Conservation (phyloP, 1,139 yeast genomes). For the Yamadazyma dendronema region DNA sequence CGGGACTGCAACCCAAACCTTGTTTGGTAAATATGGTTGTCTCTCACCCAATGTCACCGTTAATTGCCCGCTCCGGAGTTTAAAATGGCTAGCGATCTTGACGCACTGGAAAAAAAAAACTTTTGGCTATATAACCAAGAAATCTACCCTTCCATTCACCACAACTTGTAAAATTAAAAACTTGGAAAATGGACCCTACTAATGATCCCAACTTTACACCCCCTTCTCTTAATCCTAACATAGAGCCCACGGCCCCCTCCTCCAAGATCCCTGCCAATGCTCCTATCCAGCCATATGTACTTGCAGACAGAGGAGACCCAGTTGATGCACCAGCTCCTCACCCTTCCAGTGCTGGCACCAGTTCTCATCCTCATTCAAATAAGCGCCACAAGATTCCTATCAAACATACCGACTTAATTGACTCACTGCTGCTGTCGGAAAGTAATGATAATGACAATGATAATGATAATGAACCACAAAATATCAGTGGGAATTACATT, state of each 20-base stretch:
- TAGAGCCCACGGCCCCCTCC: slow-evolving; percentile 70
- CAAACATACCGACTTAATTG: slow-evolving; percentile 39
- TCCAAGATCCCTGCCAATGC: slow-evolving; percentile 71
- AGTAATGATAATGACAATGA: background rate
- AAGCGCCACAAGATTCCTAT: slow-evolving; percentile 39
- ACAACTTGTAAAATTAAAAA: background rate
- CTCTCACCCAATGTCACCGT: too few relatives aligned
- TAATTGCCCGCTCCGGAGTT: background rate
- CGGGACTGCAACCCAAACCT: too few relatives aligned
- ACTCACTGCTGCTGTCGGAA: slow-evolving; percentile 17
- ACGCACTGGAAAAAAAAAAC: background rate
- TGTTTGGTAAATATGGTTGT: too few relatives aligned
- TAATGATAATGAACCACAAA: background rate
- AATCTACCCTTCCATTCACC: too few relatives aligned
- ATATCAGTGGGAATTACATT: background rate
- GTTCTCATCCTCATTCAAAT: slow-evolving; percentile 10
- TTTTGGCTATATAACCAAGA: background rate
- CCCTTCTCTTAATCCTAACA: slow-evolving; percentile 57
- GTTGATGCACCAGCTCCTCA: slow-evolving; percentile 75
- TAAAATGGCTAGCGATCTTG: background rate
- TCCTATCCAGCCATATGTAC: slow-evolving; percentile 71
- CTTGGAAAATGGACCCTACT: slow-evolving; percentile 65
- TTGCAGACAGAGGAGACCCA: slow-evolving; percentile 71
- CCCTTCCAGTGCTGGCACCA: slow-evolving; percentile 23
- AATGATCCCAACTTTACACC: slow-evolving; percentile 77